Evolutionary conservation across 192 early-diverging fungal genomes (phyloP).

Genomic region (Umbelopsis sp.): DNA sequence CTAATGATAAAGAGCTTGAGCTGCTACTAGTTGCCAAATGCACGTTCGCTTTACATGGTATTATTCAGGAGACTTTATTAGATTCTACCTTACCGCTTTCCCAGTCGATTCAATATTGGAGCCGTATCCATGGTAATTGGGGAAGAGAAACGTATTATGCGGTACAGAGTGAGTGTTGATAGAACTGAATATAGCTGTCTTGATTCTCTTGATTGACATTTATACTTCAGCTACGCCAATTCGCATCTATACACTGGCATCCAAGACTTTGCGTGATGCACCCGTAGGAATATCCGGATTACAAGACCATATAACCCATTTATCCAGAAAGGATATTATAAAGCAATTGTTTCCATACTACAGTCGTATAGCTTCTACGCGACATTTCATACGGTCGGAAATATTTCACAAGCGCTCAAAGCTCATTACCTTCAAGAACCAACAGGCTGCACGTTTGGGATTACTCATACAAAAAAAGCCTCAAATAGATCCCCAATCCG

Average conservation of each 20-base stretch:
- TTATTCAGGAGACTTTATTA: constrained; percentile 56
- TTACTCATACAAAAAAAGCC: constrained; percentile 54
- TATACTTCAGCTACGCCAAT: not conserved
- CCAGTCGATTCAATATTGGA: constrained; percentile 70
- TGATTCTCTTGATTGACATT: constrained; percentile 21
- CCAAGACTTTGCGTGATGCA: constrained; percentile 24
- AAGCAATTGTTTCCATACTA: constrained; percentile 6
- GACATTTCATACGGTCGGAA: constrained; percentile 61
- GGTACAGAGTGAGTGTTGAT: constrained; percentile 45
- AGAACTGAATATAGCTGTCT: not conserved
- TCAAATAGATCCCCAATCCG: constrained; percentile 29
- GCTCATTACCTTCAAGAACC: constrained; percentile 50
- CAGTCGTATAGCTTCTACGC: constrained; percentile 25
- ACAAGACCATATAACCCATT: constrained; percentile 22
- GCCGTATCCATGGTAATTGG: constrained; percentile 47
- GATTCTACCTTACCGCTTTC: constrained; percentile 61
- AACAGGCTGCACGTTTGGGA: constrained; percentile 67
- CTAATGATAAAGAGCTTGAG: constrained; percentile 28
- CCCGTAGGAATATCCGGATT: constrained; percentile 24
- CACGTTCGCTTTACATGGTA: constrained; percentile 58
- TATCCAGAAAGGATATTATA: constrained; percentile 20
- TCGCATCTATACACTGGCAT: constrained; percentile 6
- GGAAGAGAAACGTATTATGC: constrained; percentile 43
- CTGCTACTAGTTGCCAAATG: constrained; percentile 55
- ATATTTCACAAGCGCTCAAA: constrained; percentile 51